Base-by-base conservation (phyloP, 768 basidiomycete genomes). In the Podaxis sp. region DNA sequence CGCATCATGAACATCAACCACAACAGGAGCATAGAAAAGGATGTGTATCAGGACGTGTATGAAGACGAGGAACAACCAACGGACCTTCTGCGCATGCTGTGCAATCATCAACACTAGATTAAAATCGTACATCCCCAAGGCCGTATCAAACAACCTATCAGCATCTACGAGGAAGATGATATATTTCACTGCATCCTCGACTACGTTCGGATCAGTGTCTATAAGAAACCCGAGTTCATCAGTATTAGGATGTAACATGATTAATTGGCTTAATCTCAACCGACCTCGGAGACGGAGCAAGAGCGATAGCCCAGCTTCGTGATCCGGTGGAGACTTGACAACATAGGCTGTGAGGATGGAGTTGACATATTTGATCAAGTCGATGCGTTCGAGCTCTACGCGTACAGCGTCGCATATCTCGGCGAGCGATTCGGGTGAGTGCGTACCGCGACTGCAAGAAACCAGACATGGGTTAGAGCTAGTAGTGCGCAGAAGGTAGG, bases 51-150 rank as follows among this genome's bases (percentile, higher is more conserved):
- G 19, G 22, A 4, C 3, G 25, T 15, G 41, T 43, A 55, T 54
- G 54, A 3, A 59, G 24, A 40, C 9, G 57, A 55, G 24, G 15
- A 33, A 36, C 40, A 56, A 4, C 41, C n/a, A 0, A 66, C 72
- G 22, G 38, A 94, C 96, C 85, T 96, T 97, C 72, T 98, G 96
- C 52, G 96, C 91, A 69, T 97, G 90, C 71, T 98, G 97, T 0
- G 97, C 96, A 46, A 99, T 85, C 89, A 98, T 89, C 24, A 98
- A 79, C 6, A 98, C 96, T 17, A 99, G 79, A 29, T 92, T 88
- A 77, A 98, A 98, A 74, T 99, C 95, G 70, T 99, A 99, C 95
- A 98, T 98, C 19, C 97, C 97, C 36, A 99, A 82, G 1, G 97
- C 97, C 11, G 92, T 91, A 72, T 98, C 88, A 76, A 96, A 98